Percentiles rank a stretch among this genome's conserved stretches.
phyloP scores from a whole-genome alignment of 129 eudicot genomes.

The Lactuca sativa region DNA sequence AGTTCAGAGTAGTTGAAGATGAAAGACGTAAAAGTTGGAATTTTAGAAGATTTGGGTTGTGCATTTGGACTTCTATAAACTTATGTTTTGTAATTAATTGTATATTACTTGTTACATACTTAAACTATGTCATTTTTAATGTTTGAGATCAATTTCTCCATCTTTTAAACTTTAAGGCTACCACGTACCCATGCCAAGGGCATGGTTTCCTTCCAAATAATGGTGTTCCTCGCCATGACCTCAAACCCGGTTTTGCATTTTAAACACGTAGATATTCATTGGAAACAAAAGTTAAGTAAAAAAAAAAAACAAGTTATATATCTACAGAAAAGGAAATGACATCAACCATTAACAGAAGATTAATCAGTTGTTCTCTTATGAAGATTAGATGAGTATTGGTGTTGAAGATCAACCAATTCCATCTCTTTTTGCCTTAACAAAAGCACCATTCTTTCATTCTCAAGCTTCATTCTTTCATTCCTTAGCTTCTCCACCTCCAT shows the following conservation, averaged over 20 bases:
- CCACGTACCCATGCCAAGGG: too few relatives aligned
- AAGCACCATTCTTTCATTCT: constrained; percentile 82
- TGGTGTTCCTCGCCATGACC: too few relatives aligned
- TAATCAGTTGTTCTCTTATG: constrained; percentile 39
- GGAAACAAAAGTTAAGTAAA: background rate
- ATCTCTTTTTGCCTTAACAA: constrained; percentile 62
- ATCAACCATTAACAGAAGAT: constrained; percentile 45
- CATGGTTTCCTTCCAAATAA: too few relatives aligned
- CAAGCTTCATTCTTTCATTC: constrained; percentile 65
- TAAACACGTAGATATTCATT: background rate
- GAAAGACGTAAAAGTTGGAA: too few relatives aligned
- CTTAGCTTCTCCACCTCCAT: constrained; percentile 69
- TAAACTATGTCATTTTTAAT: too few relatives aligned
- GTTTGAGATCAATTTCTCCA: too few relatives aligned
- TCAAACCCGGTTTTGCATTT: background rate
- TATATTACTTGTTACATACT: too few relatives aligned
- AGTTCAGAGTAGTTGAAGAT: too few relatives aligned
- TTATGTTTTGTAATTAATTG: too few relatives aligned
- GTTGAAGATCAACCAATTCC: constrained; percentile 49
- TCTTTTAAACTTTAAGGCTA: too few relatives aligned
- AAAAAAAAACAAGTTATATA: background rate
- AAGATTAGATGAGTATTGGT: constrained; percentile 31
- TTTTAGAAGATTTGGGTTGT: too few relatives aligned
- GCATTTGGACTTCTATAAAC: too few relatives aligned
- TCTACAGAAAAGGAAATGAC: background rate